Percentiles rank a stretch among this genome's conserved stretches.
Evolutionary conservation across 2,329 filamentous ascomycete species (phyloP).

Genomic region (Aspergillus awamori): DNA sequence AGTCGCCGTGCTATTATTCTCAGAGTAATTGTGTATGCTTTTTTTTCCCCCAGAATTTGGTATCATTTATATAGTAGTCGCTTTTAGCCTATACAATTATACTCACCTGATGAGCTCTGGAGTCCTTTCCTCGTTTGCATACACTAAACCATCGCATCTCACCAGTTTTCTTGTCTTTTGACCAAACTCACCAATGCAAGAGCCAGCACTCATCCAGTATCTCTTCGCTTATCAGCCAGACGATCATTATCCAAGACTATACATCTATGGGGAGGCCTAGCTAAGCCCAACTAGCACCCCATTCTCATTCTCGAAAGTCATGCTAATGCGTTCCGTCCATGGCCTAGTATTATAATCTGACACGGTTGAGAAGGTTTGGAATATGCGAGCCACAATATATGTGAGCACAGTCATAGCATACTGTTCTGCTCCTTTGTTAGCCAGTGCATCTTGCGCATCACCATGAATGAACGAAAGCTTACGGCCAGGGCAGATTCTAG

Average conservation of each 20-base stretch:
- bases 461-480: neutral
- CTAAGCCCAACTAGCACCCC: slow-evolving; percentile 15
- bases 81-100: too few species aligned
- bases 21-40: too few species aligned
- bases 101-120: too few species aligned
- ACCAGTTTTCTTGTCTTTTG: too few species aligned
- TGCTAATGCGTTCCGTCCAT: slow-evolving; percentile 18
- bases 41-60: too few species aligned
- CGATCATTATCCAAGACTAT: too few species aligned
- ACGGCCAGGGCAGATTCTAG: slow-evolving; percentile 42
- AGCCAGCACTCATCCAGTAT: too few species aligned
- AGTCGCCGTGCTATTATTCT: neutral
- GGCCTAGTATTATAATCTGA: slow-evolving; percentile 11
- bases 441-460: neutral
- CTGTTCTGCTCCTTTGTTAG: slow-evolving; percentile 13
- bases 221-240: too few species aligned
- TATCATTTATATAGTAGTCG: too few species aligned
- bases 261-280: neutral
- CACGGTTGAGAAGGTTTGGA: slow-evolving; percentile 19
- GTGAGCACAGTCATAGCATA: slow-evolving; percentile 19
- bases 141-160: too few species aligned
- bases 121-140: too few species aligned
- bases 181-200: too few species aligned
- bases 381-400: slow-evolving; percentile 17
- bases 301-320: slow-evolving; percentile 22